Percentiles rank a stretch among this genome's conserved stretches.
phyloP scores from a whole-genome alignment of 2,329 filamentous ascomycete genomes.

The Trichoderma polysporum region DNA sequence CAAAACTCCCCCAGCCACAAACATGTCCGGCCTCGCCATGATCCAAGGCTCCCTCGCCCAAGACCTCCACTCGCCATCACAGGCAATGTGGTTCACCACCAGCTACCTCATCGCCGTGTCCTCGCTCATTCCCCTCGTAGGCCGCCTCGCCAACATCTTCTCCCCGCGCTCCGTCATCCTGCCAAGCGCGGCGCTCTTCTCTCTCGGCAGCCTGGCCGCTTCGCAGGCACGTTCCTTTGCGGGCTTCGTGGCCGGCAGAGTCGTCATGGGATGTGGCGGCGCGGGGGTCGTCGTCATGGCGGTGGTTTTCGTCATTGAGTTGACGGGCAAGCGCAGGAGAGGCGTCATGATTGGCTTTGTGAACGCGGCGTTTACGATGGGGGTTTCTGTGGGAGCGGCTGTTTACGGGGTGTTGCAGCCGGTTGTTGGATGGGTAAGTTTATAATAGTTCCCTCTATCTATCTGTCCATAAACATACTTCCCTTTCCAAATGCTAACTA shows the following conservation, averaged over 20 bases:
- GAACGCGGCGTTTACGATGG: constrained; percentile 70
- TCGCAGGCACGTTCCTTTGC: constrained; percentile 56
- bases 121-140: constrained; percentile 65
- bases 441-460: fast-evolving
- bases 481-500: background rate
- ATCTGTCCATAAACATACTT: background rate
- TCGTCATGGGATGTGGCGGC: constrained; percentile 66
- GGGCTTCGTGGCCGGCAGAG: constrained; percentile 67
- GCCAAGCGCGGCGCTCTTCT: constrained; percentile 55
- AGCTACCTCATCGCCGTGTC: constrained; percentile 67
- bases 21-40: constrained; percentile 79
- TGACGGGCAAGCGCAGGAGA: constrained; percentile 64
- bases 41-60: constrained; percentile 74
- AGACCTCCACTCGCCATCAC: constrained; percentile 71
- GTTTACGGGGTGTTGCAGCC: constrained; percentile 65
- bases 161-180: constrained; percentile 62
- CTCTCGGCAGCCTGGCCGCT: constrained; percentile 59
- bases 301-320: constrained; percentile 74
- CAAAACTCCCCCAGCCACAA: constrained; percentile 47
- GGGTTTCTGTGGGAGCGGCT: constrained; percentile 69
- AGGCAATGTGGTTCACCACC: constrained; percentile 78
- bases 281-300: constrained; percentile 72
- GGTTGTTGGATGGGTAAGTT: constrained; percentile 66
- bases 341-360: constrained; percentile 73
- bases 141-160: constrained; percentile 73